phyloP scores from a whole-genome alignment of 495 filamentous ascomycete species.

The Penicillium robsamsonii region DNA sequence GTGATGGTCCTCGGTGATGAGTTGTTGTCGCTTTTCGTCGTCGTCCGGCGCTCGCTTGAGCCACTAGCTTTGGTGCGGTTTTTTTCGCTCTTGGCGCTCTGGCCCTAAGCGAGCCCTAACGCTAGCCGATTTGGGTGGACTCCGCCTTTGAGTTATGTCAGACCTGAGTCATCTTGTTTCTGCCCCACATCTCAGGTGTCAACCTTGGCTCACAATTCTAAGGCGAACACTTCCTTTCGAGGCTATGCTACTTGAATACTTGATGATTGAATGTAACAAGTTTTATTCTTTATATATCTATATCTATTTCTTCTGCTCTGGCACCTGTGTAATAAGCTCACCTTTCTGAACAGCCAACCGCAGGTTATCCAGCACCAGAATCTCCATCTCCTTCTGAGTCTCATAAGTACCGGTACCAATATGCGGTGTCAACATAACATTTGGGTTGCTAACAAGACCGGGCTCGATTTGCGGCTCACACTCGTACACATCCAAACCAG shows the following conservation, averaged over 20 bases:
- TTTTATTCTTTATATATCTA: not conserved
- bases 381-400: slow-evolving; percentile 75
- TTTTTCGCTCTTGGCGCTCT: slow-evolving; percentile 45
- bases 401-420: slow-evolving; percentile 71
- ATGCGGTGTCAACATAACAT: slow-evolving; percentile 75
- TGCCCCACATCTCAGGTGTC: not conserved
- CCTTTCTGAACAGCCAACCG: slow-evolving; percentile 61
- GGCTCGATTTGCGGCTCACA: slow-evolving; percentile 71
- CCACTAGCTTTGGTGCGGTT: slow-evolving; percentile 41
- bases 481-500: slow-evolving; percentile 80
- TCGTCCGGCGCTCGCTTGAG: slow-evolving; percentile 39
- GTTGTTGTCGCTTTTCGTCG: slow-evolving; percentile 48
- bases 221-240: not conserved
- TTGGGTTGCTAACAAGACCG: slow-evolving; percentile 65
- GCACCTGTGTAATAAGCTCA: slow-evolving; percentile 64
- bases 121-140: slow-evolving; percentile 29
- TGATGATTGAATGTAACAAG: not conserved
- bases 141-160: slow-evolving; percentile 7
- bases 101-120: slow-evolving; percentile 52
- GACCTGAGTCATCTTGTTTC: slow-evolving; percentile 1
- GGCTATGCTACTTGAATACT: not conserved
- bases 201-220: not conserved
- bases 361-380: slow-evolving; percentile 68
- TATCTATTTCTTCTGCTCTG: slow-evolving; percentile 56
- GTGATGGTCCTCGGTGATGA: slow-evolving; percentile 49